A percentile compares a stretch with the other conserved stretches of the same genome.
These are phyloP conservation scores for Neurospora cerealis DNA, from an alignment of 495 filamentous ascomycete genomes.

Conservation along the genomic window DNA sequence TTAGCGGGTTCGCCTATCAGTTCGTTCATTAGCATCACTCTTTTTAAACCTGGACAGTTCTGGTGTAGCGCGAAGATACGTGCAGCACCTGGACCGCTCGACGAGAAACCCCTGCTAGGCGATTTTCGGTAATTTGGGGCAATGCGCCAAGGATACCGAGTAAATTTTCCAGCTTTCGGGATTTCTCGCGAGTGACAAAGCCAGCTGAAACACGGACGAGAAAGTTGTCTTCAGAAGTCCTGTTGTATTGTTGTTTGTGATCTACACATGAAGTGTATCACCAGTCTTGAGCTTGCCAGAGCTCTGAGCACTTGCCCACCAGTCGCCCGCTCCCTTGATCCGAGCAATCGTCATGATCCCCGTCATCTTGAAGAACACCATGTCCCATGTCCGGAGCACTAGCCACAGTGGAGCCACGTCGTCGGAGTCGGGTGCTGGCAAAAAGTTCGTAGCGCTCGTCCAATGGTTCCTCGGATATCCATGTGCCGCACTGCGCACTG, in stretches of 20 bases:
- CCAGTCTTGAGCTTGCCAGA: not conserved
- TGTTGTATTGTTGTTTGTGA: not conserved
- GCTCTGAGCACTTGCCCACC: not conserved
- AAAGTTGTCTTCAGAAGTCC: not conserved
- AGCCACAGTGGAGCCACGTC: not conserved
- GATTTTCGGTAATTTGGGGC: conserved; percentile 14
- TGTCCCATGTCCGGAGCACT: not conserved
- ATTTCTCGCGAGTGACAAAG: not conserved
- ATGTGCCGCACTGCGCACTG: not conserved
- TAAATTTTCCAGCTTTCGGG: not conserved
- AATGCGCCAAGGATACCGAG: conserved; percentile 19
- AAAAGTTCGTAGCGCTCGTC: not conserved
- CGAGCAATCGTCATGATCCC: not conserved
- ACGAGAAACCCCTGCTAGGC: conserved; percentile 15
- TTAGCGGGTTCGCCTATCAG: conserved; percentile 77
- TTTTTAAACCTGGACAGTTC: conserved; percentile 17
- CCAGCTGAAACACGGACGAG: not conserved
- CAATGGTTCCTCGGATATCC: not conserved
- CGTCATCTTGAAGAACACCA: not conserved
- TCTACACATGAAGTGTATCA: not conserved
- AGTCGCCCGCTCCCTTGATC: not conserved
- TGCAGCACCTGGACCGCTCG: conserved; percentile 6
- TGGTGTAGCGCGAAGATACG: conserved; percentile 8
- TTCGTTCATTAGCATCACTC: conserved; percentile 36
- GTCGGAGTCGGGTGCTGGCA: not conserved